Base-by-base conservation (phyloP, 176 grass and related monocot species). In the Paspalum vaginatum region DNA sequence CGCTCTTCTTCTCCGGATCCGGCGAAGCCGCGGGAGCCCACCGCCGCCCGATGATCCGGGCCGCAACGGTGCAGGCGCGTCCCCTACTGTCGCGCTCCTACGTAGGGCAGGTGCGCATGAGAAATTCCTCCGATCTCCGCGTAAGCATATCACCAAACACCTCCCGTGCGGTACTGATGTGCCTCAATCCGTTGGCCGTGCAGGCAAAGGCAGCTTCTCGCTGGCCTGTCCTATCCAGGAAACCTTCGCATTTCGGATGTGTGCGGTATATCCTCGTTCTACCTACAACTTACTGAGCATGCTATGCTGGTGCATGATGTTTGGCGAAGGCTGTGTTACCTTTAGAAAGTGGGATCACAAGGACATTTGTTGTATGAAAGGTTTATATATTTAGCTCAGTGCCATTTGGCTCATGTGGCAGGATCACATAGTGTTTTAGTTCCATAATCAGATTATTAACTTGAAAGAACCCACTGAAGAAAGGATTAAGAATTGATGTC, bases 91-190 rank as follows among this genome's bases (percentile, higher is more conserved):
- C 64, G 5, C 37, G 46, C 54, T 77, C 54, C 85, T 76, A 56
- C 44, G 45, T 54, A 46, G 5, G 62, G 17, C 84, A 32, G 52
- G 50, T 63, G 61, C 6, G 46, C 39, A 38, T 16, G 8, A n/a
- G 37, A 38, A 54, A 44, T 46, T 71, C 5, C 25, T 7, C 17
- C 46, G 21, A 15, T 44, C 22, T 18, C 53, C 62, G 47, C 72
- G 11, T 9, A 57, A 13, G 59, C 76, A 86, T 49, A 74, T 17
- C 76, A 22, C 65, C 76, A 60, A 80, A 73, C 68, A 66, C 49
- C 76, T 58, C 17, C n/a, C 9, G 68, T 7, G 49, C 84, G 18
- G 59, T 26, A 4, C 49, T 86, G 43, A 86, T 39, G 18, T 20
- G 8, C 18, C 47, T 46, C 46, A 48, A 22, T 60, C 12, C 45